Percentiles rank a stretch among this genome's conserved stretches.
Conservation (phyloP, 2,329 filamentous ascomycete species). For the Dothistroma pini region DNA sequence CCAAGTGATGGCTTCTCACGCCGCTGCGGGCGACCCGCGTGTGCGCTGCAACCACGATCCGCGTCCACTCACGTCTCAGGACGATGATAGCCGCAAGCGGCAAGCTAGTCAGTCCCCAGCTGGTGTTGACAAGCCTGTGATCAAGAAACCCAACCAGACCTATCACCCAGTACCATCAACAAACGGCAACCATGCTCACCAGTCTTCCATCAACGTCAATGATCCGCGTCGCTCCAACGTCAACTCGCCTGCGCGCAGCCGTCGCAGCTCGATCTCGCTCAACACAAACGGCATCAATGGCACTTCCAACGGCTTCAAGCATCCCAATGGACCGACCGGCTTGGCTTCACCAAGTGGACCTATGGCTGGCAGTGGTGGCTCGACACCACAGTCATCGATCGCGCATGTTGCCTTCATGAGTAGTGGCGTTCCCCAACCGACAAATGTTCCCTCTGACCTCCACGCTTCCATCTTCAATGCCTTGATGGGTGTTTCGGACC, state of each 20-base stretch:
- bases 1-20: conserved; percentile 5
- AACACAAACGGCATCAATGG: neutral
- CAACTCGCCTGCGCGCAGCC: neutral
- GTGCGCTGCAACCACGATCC: neutral
- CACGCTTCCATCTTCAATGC: neutral
- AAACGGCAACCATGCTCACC: neutral
- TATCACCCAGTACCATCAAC: neutral
- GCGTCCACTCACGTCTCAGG: neutral
- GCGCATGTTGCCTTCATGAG: neutral
- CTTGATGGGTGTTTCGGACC: neutral
- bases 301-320: neutral
- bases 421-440: neutral
- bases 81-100: conserved; percentile 1
- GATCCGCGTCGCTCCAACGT: neutral
- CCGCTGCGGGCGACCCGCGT: conserved; percentile 3
- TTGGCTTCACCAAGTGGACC: no score
- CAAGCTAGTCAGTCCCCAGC: conserved; percentile 7
- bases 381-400: neutral
- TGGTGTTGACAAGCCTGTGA: neutral
- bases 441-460: neutral
- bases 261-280: neutral
- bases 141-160: neutral
- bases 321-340: neutral
- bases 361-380: neutral
- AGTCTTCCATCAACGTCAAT: neutral